Evolutionary conservation across 2,329 filamentous ascomycete species (phyloP), one percentile per base, ranked within the genome.

Genomic region (Curvularia spicifera): DNA sequence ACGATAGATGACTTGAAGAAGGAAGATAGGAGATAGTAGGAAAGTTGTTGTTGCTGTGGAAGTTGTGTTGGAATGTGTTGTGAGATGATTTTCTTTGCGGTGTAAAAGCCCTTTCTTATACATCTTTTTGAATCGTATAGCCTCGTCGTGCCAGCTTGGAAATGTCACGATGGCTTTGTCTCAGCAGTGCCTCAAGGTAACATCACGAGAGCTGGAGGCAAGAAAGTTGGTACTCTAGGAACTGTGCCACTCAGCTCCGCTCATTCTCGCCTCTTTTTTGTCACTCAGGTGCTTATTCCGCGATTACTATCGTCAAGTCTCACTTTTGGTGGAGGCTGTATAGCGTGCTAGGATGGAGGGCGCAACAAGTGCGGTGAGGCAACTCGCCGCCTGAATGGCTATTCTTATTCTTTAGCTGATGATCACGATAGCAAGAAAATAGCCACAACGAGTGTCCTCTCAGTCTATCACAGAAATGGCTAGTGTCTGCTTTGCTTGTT

Each of bases 241-340:
- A 47, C 26, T 24, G 18, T 28, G 28, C 12, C 28, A 20, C 50
- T 49, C 55, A 57, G 37, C 49, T 35, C 22, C 15, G 20, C n/a
- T 28, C 3, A 18, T 28, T 39, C 22, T 46, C 24, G 28, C 12
- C 10, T 29, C 20, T 47, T 12, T 46, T 31, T 12, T 49, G 46
- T 49, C 20, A 18, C 26, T 13, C 28, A 15, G 13, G 26, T 18
- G 29, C 3, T 37, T 42, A 44, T 26, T 20, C n/a, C 40, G 37
- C 18, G 40, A 44, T 8, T 22, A 22, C 28, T 56, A 31, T 45
- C 31, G 53, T 56, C 13, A 46, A 29, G 39, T 56, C 24, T 51
- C 53, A 45, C 35, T 37, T 46, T 46, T 33, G 33, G 53, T 50
- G 31, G 53, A 51, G 53, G 53, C 53, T 45, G 40, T 28, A 46